phyloP scores from a whole-genome alignment of 768 basidiomycete species.

The Sarcomyxa edulis region DNA sequence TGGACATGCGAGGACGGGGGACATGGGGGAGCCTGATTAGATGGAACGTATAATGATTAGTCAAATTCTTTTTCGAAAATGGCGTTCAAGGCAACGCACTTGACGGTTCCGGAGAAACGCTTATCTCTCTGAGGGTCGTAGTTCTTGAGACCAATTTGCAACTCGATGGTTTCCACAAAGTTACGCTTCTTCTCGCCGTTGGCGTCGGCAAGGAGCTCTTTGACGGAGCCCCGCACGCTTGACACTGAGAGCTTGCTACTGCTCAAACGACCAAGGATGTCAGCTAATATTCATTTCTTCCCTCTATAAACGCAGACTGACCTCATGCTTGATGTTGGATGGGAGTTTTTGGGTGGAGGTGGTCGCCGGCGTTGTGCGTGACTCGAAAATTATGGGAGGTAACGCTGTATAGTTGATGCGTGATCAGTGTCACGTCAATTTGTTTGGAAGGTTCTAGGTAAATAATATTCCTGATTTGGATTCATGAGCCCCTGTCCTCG shows the following conservation, averaged over 20 bases:
- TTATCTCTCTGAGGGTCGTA: slow-evolving; percentile 99
- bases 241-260: slow-evolving; percentile 92
- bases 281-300: too few relatives aligned
- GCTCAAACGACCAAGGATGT: too few relatives aligned
- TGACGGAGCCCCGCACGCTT: slow-evolving; percentile 99
- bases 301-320: too few relatives aligned
- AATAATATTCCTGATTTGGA: too few relatives aligned
- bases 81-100: slow-evolving; percentile 42
- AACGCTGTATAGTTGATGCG: too few relatives aligned
- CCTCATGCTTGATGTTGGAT: too few relatives aligned
- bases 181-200: slow-evolving; percentile 88
- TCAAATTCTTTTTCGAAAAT: background rate
- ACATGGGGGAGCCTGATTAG: slow-evolving; percentile 83
- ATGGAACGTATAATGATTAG: slow-evolving; percentile 6
- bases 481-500: too few relatives aligned
- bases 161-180: slow-evolving; percentile 93
- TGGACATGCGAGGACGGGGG: slow-evolving; percentile 97
- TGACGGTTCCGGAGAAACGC: slow-evolving; percentile 99
- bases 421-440: too few relatives aligned
- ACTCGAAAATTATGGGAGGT: too few relatives aligned
- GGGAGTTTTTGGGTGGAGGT: too few relatives aligned
- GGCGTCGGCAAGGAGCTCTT: slow-evolving; percentile 81
- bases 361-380: too few relatives aligned
- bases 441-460: too few relatives aligned
- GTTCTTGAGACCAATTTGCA: slow-evolving; percentile 97